Percentiles rank a stretch among this genome's conserved stretches.
Conservation (phyloP, 306 rosid genomes). For the Gastrolobium bilobum region DNA sequence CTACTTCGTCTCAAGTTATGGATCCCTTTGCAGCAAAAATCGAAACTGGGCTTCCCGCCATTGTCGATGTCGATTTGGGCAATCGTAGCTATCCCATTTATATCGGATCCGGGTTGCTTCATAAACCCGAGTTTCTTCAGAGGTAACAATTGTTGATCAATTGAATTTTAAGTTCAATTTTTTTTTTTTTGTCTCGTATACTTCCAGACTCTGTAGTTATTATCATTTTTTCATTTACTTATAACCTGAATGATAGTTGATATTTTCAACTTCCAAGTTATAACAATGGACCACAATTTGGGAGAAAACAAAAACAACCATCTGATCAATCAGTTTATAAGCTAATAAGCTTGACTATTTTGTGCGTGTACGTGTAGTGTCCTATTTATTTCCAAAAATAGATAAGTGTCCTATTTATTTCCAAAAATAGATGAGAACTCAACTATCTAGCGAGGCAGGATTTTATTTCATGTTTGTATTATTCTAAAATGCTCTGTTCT, state of each 20-base stretch:
- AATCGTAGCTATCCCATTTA: constrained; percentile 94
- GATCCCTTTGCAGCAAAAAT: constrained; percentile 62
- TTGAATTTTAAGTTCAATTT: background rate
- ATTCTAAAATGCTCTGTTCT: constrained; percentile 18
- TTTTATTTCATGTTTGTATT: constrained; percentile 7
- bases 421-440: background rate
- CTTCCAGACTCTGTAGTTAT: background rate
- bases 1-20: constrained; percentile 72
- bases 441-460: background rate
- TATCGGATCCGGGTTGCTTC: constrained; percentile 84
- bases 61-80: constrained; percentile 88
- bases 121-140: constrained; percentile 78
- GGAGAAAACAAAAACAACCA: background rate
- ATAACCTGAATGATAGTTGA: background rate
- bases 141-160: constrained; percentile 56
- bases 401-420: too few relatives aligned
- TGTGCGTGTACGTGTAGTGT: background rate
- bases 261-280: background rate
- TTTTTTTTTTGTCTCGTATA: background rate
- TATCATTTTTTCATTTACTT: background rate
- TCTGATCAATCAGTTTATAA: too few relatives aligned
- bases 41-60: constrained; percentile 49
- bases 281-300: background rate
- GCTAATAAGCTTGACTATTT: background rate
- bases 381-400: background rate